Evolutionary conservation across 1,139 yeast genomes (phyloP), one percentile per base, ranked within the genome.

Genomic region (Zygoascus hellenicus): DNA sequence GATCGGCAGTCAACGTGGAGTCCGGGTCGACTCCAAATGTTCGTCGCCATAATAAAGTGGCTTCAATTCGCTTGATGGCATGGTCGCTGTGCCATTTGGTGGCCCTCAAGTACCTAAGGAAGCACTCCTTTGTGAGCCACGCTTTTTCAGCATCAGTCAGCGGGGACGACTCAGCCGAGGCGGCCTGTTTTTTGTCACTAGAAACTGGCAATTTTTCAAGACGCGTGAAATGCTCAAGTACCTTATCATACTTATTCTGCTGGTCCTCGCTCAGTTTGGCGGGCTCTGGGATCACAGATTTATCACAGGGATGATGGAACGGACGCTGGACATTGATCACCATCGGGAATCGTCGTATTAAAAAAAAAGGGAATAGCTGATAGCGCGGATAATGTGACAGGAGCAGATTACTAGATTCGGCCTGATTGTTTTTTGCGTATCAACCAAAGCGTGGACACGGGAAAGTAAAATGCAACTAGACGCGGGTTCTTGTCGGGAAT

Each of bases 101-200:
- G 10, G 97, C 98, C 44, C 96, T 75, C 48, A 90, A 70, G 60
- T 90, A 92, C 59, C 98, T 75, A 58, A 88, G 67, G 48, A 92
- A 74, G 61, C 97, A 92, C 63, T 92, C 97, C 56, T 83, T 76
- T 2, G 96, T 85, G 46, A 92, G 70, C 97, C 97, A 92, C 0
- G 95, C 86, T 60, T 78, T 80, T 63, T 92, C 97, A 49, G 72
- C 77, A 13, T 70, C 77, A 2, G 74, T 63, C 31, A 86, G 60
- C 2, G 77, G 74, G 17, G 56, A 56, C 13, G 26, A 29, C 17
- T 43, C 35, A 3, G 30, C 43, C 16, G 38, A n/a, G n/a, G 26
- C 37, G 14, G 29, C 30, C 22, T 34, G 19, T 19, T 36, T 43
- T 43, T 54, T 60, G 1, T 61, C 60, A 10, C 57, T 53, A 14